Evolutionary conservation across 495 filamentous ascomycete genomes (phyloP).

Genomic region (Lepraria neglecta): DNA sequence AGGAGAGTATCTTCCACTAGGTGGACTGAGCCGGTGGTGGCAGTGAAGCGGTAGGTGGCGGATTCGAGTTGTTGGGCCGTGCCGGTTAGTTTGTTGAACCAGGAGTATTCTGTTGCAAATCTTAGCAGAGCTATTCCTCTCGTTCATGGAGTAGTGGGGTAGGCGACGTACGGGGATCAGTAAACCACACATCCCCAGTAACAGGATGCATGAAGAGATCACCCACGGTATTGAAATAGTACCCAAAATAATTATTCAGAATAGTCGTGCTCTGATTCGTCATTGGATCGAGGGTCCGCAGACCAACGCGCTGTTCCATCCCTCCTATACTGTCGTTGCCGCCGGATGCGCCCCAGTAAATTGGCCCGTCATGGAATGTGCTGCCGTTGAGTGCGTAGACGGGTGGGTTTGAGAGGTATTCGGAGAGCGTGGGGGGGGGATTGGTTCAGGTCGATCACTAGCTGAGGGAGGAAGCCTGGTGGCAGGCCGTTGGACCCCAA

Average conservation of each 20-base stretch:
- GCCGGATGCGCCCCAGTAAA: constrained; percentile 30
- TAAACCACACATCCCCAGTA: constrained; percentile 44
- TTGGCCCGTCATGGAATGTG: constrained; percentile 29
- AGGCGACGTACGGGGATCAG: constrained; percentile 32
- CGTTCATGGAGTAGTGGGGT: no score
- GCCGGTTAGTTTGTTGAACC: constrained; percentile 34
- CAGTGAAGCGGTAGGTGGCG: constrained; percentile 41
- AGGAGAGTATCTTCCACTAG: constrained; percentile 30
- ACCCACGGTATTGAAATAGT: constrained; percentile 33
- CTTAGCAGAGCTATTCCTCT: no score
- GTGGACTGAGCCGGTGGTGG: constrained; percentile 27
- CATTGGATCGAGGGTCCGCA: constrained; percentile 30
- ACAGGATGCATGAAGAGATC: constrained; percentile 33
- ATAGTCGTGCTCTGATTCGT: constrained; percentile 30
- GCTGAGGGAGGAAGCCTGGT: constrained; percentile 29
- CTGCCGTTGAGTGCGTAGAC: constrained; percentile 36
- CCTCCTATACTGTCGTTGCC: constrained; percentile 29
- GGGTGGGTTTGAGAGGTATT: constrained; percentile 34
- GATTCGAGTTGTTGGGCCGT: constrained; percentile 32
- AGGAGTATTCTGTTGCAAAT: constrained; percentile 31
- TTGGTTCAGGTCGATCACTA: constrained; percentile 35
- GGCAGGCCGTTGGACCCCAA: constrained; percentile 3
- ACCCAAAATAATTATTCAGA: constrained; percentile 37
- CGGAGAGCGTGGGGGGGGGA: constrained; percentile 32
- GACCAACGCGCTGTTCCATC: constrained; percentile 27